phyloP scores from a whole-genome alignment of 1,284 basidiomycete genomes.

The Thelephora terrestris region DNA sequence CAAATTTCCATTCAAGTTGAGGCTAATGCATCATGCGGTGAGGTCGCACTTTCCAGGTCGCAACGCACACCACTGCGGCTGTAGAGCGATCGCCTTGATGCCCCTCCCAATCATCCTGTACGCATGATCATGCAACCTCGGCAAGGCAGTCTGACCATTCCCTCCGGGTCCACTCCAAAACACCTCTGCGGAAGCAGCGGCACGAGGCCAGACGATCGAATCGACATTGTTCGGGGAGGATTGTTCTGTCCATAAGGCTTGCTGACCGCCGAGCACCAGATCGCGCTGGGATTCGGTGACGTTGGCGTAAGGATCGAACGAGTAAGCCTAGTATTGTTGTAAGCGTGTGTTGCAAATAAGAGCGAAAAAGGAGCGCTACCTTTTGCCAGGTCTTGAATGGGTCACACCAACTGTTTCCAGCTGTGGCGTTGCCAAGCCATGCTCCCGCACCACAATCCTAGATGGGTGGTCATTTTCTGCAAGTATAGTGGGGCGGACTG shows the following conservation, averaged over 20 bases:
- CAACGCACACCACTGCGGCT: constrained; percentile 77
- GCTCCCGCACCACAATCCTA: constrained; percentile 73
- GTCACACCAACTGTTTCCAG: constrained; percentile 52
- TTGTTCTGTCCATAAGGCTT: constrained; percentile 75
- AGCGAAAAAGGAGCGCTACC: constrained; percentile 22
- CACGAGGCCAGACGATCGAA: constrained; percentile 68
- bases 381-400: constrained; percentile 73
- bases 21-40: constrained; percentile 32
- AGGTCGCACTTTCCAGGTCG: constrained; percentile 54
- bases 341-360: not conserved
- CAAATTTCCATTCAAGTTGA: no score
- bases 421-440: constrained; percentile 58
- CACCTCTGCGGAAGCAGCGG: constrained; percentile 69
- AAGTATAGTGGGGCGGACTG: not conserved
- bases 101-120: constrained; percentile 65
- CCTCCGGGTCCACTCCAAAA: constrained; percentile 68
- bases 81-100: constrained; percentile 56
- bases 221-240: constrained; percentile 64
- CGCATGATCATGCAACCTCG: constrained; percentile 66
- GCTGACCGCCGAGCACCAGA: constrained; percentile 66
- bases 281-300: constrained; percentile 37
- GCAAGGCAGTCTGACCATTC: constrained; percentile 51
- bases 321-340: constrained; percentile 36
- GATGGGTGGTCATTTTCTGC: not conserved
- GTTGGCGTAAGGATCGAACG: constrained; percentile 62